Evolutionary conservation across 1,139 yeast species (phyloP), one percentile per base, ranked within the genome.

Genomic region (Candida sp.): DNA sequence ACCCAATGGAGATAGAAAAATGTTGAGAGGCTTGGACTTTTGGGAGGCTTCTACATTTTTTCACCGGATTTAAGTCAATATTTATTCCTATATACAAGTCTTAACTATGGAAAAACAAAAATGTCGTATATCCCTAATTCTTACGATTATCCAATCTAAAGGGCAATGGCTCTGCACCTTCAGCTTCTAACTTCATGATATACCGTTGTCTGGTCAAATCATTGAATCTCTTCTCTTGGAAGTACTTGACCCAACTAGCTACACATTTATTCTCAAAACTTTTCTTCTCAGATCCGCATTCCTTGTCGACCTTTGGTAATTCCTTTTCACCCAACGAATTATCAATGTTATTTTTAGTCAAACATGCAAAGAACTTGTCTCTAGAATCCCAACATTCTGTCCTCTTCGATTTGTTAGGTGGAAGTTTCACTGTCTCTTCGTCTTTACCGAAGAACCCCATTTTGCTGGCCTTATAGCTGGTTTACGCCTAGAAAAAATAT

Each of bases 151-250:
- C 75, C 57, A 73, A 62, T 52, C 70, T 73, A 56, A 73, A 71
- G 5, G 79, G 78, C 44, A 73, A 64, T 38, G 70, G 76, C 53
- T 72, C 67, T 9, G 78, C 79, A 7, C 78, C 78, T 51, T 73
- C 78, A 4, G 74, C 66, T 51, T 73, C 72, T 44, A 73, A 61
- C 54, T 72, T 68, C 30, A 58, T 64, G 40, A 73, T 71, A 49
- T 72, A 73, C 50, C 73, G 64, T 35, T 66, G 65, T 54, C 77
- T 63, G 35, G 63, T 59, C 49, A 73, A 56, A 50, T 73, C 79
- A 48, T 65, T 72, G 49, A 60, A 72, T 46, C 79, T 61, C 56
- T 73, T 73, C 44, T 73, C 77, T 49, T 73, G 79, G 54, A 73
- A 73, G 48, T 73, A 73, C 48, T 72, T 66, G 48, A 59, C 62